Evolutionary conservation across 1,284 basidiomycete species (phyloP).

Genomic region (Sparassis latifolia): DNA sequence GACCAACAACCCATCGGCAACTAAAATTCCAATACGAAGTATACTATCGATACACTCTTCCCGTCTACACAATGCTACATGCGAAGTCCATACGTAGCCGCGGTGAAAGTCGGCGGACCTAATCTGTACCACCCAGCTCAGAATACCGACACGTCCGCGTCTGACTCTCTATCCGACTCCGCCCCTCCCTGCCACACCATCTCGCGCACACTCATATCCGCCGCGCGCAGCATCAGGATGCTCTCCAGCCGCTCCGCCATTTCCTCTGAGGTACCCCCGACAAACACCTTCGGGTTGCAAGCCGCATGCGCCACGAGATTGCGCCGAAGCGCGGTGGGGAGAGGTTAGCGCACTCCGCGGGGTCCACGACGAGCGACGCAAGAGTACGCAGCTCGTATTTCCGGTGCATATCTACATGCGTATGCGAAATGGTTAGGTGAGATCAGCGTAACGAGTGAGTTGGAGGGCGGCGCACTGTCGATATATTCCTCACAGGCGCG

Average conservation of each 20-base stretch:
- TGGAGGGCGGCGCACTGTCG: constrained; percentile 32
- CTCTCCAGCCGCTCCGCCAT: constrained; percentile 25
- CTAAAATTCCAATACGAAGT: no score
- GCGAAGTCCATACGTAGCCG: no score
- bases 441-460: background rate
- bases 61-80: no score
- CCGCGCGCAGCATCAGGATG: constrained; percentile 34
- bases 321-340: constrained; percentile 41
- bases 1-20: no score
- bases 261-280: constrained; percentile 22
- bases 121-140: no score
- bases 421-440: background rate
- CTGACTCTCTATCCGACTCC: no score
- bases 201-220: constrained; percentile 44
- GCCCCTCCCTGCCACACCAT: constrained; percentile 27
- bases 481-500: constrained; percentile 46
- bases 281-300: constrained; percentile 22
- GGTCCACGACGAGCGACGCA: constrained; percentile 44
- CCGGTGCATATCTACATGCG: constrained; percentile 32
- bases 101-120: no score
- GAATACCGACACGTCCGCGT: no score
- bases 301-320: constrained; percentile 48
- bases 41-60: no score
- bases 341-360: constrained; percentile 33
- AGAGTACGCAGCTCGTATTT: constrained; percentile 41